Evolutionary conservation across 2,329 filamentous ascomycete species (phyloP), one percentile per base, ranked within the genome.

Genomic region (Alternaria solani): DNA sequence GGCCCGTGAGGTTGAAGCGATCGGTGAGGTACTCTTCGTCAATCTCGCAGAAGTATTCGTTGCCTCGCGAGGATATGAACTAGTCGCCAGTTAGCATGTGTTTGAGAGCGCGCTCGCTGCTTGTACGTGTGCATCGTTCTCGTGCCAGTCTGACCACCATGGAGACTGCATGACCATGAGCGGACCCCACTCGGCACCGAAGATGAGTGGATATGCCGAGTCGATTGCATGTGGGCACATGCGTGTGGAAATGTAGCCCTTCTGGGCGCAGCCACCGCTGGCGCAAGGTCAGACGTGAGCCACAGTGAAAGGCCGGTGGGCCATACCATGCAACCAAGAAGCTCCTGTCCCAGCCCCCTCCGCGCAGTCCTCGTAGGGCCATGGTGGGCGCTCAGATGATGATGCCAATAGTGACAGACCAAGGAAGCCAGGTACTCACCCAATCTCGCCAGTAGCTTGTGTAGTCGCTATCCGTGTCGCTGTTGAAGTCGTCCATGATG

Each of bases 41-140:
- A 74, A 99, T 98, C 78, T 99, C 95, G 87, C 95, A 99, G 75
- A 98, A 99, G 82, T 99, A 99, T 79, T 99, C 95, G 81, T 99
- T 98, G 67, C 95, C 95, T 57, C 95, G 88, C 6, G 94, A 97
- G 5, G 94, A 97, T 73, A 98, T 97, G 80, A 99, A 99, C 95
- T 99, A 60, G 4, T 18, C 5, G 9, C 16, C 18, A 30, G 55
- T 72, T 34, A 72, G 67, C 49, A 12, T 44, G 25, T 53, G n/a
- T 25, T 11, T n/a, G 43, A n/a, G 11, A 8, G 4, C n/a, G 16
- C 26, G 32, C 16, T 20, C 11, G 36, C n/a, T n/a, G 23, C 42
- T 46, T 51, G 42, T 61, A 62, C 57, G 34, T 58, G 30, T 52
- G 28, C 16, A 52, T 32, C 23, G 23, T 51, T 25, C 3, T 16